phyloP scores from a whole-genome alignment of 2,329 filamentous ascomycete genomes.

The Epichloe uncinata region DNA sequence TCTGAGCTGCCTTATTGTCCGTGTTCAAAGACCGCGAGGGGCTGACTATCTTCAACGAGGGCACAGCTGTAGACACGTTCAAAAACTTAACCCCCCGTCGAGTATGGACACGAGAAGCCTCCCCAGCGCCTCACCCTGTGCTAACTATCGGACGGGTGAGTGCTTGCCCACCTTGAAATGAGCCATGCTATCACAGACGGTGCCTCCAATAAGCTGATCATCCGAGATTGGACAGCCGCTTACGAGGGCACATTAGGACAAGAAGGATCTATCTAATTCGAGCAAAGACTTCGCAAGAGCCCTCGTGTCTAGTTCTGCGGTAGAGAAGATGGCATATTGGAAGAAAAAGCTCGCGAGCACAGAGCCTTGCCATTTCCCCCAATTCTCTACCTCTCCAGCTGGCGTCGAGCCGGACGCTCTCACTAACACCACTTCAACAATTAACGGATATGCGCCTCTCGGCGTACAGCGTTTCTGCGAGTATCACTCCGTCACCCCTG shows the following conservation, averaged over 20 bases:
- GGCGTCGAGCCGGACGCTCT: no score
- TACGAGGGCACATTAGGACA: not conserved
- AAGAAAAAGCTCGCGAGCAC: constrained; percentile 1
- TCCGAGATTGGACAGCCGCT: constrained; percentile 2
- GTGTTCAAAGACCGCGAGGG: no score
- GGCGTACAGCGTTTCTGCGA: not conserved
- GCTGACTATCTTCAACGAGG: no score
- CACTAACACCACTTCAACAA: not conserved
- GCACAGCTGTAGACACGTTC: no score
- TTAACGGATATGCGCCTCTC: no score
- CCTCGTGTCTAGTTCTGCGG: not conserved
- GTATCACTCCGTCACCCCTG: constrained; percentile 2
- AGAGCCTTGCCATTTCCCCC: constrained; percentile 5
- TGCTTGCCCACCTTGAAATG: constrained; percentile 4
- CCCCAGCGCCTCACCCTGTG: not conserved
- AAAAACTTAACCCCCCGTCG: not conserved
- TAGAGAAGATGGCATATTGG: constrained; percentile 4
- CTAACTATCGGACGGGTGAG: not conserved
- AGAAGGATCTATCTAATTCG: no score
- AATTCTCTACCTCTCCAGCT: no score
- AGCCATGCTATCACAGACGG: constrained; percentile 8
- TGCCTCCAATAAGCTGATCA: not conserved
- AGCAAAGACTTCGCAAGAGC: not conserved
- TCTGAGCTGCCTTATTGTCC: no score
- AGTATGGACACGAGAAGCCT: not conserved